These are phyloP conservation scores for Scutellaria galericulata DNA, from an alignment of 257 asterid species.

Conservation along the genomic window DNA sequence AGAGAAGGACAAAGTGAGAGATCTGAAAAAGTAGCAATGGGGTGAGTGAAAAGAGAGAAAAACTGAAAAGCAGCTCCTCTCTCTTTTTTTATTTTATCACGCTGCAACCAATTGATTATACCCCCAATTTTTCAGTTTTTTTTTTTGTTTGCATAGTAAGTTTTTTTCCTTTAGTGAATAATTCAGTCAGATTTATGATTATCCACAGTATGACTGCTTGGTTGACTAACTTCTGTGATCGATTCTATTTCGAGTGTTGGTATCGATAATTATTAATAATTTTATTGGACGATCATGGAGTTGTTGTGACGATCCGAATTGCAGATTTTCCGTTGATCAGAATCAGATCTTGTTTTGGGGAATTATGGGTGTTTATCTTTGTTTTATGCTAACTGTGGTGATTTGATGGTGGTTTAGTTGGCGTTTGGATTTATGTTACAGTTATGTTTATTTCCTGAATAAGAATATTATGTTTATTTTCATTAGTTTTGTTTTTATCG, in stretches of 20 bases:
- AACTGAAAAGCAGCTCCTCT: conserved; percentile 44
- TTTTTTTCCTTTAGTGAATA: conserved; percentile 27
- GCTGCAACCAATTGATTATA: conserved; percentile 32
- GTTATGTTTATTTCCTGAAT: conserved; percentile 23
- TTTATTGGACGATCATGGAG: conserved; percentile 25
- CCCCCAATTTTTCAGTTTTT: conserved; percentile 33
- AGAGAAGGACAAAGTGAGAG: conserved; percentile 41
- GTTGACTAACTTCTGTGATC: conserved; percentile 39
- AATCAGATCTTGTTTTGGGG: conserved; percentile 36
- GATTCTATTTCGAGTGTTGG: not conserved
- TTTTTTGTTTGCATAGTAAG: conserved; percentile 48
- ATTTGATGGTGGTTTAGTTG: conserved; percentile 24
- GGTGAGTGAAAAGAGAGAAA: conserved; percentile 42
- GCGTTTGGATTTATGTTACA: conserved; percentile 27
- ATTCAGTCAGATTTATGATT: conserved; percentile 24
- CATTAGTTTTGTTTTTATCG: conserved; percentile 6
- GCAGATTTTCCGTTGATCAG: conserved; percentile 21
- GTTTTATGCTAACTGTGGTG: conserved; percentile 21
- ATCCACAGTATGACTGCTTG: conserved; percentile 18
- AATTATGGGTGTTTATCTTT: conserved; percentile 1
- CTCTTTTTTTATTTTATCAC: conserved; percentile 30
- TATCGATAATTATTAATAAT: not conserved
- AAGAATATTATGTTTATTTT: not conserved
- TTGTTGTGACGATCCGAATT: conserved; percentile 35
- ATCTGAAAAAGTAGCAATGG: conserved; percentile 49